Evolutionary conservation across 2,329 filamentous ascomycete genomes (phyloP).

Genomic region (Sporothrix humicola): DNA sequence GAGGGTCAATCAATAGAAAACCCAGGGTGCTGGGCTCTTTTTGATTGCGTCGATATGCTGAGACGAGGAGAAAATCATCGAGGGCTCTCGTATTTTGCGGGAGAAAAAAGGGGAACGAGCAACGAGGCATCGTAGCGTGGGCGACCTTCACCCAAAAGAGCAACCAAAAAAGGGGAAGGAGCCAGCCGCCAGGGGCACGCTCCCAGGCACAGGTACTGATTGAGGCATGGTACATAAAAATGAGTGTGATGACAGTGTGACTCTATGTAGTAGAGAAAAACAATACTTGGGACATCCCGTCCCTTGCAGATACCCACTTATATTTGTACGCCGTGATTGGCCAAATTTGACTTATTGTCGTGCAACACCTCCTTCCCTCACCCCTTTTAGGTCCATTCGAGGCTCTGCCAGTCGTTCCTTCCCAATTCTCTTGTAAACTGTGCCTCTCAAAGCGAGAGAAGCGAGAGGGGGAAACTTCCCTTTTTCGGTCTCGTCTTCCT

Average conservation of each 20-base stretch:
- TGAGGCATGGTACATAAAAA: neutral
- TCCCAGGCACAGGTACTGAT: neutral
- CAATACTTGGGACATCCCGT: constrained; percentile 11
- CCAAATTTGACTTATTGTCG: neutral
- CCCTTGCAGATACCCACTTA: constrained; percentile 33
- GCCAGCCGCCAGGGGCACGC: constrained; percentile 19
- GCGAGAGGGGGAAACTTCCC: neutral
- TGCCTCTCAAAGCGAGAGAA: constrained; percentile 2
- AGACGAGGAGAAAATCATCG: constrained; percentile 7
- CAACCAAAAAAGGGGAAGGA: constrained; percentile 21
- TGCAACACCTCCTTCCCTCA: constrained; percentile 30
- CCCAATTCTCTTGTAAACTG: constrained; percentile 2
- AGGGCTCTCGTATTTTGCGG: constrained; percentile 3
- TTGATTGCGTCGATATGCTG: constrained; percentile 20
- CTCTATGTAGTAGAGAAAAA: neutral
- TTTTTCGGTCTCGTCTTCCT: neutral
- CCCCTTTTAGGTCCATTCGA: constrained; percentile 21
- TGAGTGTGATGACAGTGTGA: neutral
- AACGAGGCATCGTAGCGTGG: neutral
- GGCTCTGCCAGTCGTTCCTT: constrained; percentile 22
- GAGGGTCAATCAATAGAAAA: constrained; percentile 15
- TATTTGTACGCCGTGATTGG: constrained; percentile 27
- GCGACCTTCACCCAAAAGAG: constrained; percentile 14
- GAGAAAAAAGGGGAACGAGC: neutral
- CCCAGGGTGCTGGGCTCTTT: constrained; percentile 8